Evolutionary conservation across 2,329 filamentous ascomycete species (phyloP).

Genomic region (Aureobasidium leucospermi): DNA sequence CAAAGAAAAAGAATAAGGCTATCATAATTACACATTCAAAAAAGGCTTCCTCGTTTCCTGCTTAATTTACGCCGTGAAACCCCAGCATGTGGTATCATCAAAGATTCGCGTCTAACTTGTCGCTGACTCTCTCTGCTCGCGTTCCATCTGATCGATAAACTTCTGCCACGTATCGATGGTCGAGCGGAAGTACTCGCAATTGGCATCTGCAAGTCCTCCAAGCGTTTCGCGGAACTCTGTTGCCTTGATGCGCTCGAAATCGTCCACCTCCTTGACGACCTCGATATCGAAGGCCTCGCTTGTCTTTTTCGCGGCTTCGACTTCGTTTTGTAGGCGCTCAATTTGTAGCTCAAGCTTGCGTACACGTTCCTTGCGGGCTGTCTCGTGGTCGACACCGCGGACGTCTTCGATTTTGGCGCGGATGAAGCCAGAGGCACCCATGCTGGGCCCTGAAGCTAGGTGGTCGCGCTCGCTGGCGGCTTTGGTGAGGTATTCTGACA

Average conservation of each 20-base stretch:
- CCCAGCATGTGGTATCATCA: not conserved
- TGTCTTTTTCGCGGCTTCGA: conserved; percentile 77
- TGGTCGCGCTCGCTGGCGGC: conserved; percentile 79
- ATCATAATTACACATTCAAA: conserved; percentile 5
- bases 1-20: not conserved
- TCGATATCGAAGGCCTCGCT: conserved; percentile 94
- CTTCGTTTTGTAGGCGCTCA: conserved; percentile 81
- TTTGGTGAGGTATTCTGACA: conserved; percentile 93
- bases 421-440: conserved; percentile 74
- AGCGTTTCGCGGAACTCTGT: conserved; percentile 85
- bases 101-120: not conserved
- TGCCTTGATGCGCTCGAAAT: conserved; percentile 96
- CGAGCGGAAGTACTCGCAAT: conserved; percentile 77
- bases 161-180: conserved; percentile 79
- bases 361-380: conserved; percentile 75
- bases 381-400: conserved; percentile 91
- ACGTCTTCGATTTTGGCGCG: conserved; percentile 95
- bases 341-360: conserved; percentile 89
- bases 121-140: conserved; percentile 39
- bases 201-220: conserved; percentile 72
- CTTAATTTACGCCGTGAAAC: not conserved
- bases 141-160: conserved; percentile 84
- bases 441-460: conserved; percentile 54
- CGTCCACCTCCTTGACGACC: conserved; percentile 82
- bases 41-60: not conserved